A percentile compares a stretch with the other conserved stretches of the same genome.
These are phyloP conservation scores for Citrus hindsii DNA, from an alignment of 345 rosid genomes.

Conservation along the genomic window DNA sequence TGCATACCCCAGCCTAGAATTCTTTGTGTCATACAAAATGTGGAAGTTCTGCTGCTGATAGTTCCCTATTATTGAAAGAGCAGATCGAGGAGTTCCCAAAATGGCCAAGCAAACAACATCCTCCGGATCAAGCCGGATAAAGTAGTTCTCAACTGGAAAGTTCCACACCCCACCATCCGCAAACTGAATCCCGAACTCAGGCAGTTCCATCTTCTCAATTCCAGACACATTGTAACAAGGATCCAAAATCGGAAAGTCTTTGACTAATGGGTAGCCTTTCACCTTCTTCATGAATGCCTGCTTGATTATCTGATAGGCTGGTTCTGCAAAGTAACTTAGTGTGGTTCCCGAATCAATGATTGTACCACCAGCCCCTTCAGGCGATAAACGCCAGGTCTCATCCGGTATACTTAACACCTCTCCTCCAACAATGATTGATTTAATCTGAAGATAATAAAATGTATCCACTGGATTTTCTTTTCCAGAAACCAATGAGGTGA, in stretches of 20 bases:
- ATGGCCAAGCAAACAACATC: constrained; percentile 81
- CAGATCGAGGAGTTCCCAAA: constrained; percentile 71
- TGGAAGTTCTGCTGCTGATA: constrained; percentile 92
- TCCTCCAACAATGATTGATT: constrained; percentile 64
- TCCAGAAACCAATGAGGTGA: constrained; percentile 60
- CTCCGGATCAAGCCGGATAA: constrained; percentile 48
- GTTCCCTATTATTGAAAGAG: constrained; percentile 83
- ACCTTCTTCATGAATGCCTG: constrained; percentile 59
- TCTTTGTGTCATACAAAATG: constrained; percentile 66
- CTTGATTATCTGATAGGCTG: constrained; percentile 55
- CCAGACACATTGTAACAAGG: constrained; percentile 94
- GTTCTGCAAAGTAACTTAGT: constrained; percentile 64
- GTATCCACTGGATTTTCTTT: constrained; percentile 59
- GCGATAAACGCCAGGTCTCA: constrained; percentile 62
- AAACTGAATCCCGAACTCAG: constrained; percentile 66
- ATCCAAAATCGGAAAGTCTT: constrained; percentile 55
- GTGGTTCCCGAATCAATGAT: constrained; percentile 87
- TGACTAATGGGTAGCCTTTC: constrained; percentile 48
- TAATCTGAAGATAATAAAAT: constrained; percentile 72
- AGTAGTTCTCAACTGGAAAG: constrained; percentile 85
- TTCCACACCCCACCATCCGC: constrained; percentile 83
- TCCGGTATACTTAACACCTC: constrained; percentile 60
- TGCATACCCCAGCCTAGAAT: constrained; percentile 77
- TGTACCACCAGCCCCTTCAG: constrained; percentile 72
- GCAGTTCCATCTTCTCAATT: constrained; percentile 48